A percentile compares a stretch with the other conserved stretches of the same genome.
These are phyloP conservation scores for Colletotrichum sp. DNA, from an alignment of 2,329 filamentous ascomycete genomes.

Conservation along the genomic window DNA sequence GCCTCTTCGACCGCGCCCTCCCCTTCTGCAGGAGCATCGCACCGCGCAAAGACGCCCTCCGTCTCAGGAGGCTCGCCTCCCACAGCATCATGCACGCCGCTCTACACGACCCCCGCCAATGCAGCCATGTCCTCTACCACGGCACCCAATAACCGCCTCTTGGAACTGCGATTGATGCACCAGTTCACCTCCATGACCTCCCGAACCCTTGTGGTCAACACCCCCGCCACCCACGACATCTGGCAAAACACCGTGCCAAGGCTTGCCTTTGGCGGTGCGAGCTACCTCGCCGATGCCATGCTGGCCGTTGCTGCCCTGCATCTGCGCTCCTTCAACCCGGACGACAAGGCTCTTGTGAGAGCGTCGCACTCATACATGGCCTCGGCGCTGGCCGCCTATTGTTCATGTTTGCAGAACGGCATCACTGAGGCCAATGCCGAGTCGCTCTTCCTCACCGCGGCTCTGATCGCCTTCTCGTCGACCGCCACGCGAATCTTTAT, in stretches of 20 bases:
- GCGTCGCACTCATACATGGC: constrained; percentile 71
- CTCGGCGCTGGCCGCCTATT: constrained; percentile 66
- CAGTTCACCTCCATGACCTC: constrained; percentile 67
- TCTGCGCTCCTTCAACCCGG: constrained; percentile 58
- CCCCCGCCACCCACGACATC: constrained; percentile 56
- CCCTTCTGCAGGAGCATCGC: constrained; percentile 11
- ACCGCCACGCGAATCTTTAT: constrained; percentile 67
- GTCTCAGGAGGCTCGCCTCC: constrained; percentile 21
- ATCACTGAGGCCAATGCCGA: constrained; percentile 66
- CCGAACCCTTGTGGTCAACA: constrained; percentile 62
- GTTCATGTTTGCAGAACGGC: constrained; percentile 58
- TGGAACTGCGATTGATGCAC: constrained; percentile 69
- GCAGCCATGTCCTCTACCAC: constrained; percentile 35
- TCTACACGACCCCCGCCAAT: constrained; percentile 35
- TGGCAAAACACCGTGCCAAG: constrained; percentile 66
- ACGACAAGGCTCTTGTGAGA: constrained; percentile 64
- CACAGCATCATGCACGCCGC: constrained; percentile 33
- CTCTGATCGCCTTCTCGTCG: constrained; percentile 71
- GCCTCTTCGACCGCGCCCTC: constrained; percentile 29
- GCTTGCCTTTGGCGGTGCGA: constrained; percentile 63
- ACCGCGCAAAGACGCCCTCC: constrained; percentile 23
- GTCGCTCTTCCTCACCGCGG: constrained; percentile 65
- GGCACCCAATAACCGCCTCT: constrained; percentile 48
- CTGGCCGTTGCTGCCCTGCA: constrained; percentile 70
- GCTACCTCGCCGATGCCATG: constrained; percentile 67